Conservation (phyloP, 1,139 yeast species). For the Geotrichum candidum region DNA sequence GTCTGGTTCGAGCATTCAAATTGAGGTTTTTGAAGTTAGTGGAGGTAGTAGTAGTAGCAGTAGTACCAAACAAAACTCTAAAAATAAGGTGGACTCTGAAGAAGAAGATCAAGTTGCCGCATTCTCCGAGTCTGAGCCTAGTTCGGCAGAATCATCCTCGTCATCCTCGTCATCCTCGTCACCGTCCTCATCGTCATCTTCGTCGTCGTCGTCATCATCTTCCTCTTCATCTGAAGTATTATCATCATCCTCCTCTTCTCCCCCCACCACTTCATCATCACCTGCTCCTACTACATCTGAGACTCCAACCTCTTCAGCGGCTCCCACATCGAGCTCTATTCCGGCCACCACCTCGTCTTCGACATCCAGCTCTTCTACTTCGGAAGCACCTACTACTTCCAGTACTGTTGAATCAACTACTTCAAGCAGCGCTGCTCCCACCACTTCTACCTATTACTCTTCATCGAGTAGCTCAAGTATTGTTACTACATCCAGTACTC, state of each 20-base stretch:
- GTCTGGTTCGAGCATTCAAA: constrained; percentile 56
- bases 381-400: not conserved
- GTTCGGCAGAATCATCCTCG: not conserved
- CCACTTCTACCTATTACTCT: not conserved
- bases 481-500: not conserved
- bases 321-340: not conserved
- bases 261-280: not conserved
- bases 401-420: not conserved
- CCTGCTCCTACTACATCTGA: not conserved
- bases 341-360: not conserved
- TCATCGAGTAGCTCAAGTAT: not conserved
- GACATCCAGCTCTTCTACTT: not conserved
- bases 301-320: not conserved
- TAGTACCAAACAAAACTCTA: too few species aligned
- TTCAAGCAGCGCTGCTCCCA: not conserved
- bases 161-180: too few species aligned
- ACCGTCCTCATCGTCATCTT: not conserved
- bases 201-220: not conserved
- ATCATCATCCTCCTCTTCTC: not conserved
- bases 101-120: not conserved
- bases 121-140: not conserved
- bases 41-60: not conserved
- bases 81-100: not conserved
- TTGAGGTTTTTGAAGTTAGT: constrained; percentile 56
- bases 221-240: not conserved